phyloP scores from a whole-genome alignment of 352 stramenopile species.

The Pythium plurisporium region DNA sequence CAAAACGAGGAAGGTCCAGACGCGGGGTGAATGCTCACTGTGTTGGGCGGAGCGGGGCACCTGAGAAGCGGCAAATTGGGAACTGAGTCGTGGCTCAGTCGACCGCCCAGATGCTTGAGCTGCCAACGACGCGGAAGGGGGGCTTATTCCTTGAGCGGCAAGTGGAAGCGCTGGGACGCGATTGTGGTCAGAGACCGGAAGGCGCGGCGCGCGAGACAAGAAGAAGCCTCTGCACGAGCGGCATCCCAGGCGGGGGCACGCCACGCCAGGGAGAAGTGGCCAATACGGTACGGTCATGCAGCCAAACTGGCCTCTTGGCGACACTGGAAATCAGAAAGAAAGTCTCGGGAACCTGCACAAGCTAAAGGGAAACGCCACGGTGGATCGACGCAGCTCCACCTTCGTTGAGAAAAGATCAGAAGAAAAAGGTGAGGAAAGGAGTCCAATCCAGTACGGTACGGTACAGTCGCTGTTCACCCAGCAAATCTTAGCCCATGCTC shows the following conservation, averaged over 20 bases:
- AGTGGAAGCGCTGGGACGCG: constrained; percentile 1
- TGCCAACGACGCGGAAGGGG: neutral
- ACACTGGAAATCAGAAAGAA: constrained; percentile 20
- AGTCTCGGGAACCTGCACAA: constrained; percentile 1
- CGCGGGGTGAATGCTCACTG: neutral
- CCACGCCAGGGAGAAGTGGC: constrained; percentile 5
- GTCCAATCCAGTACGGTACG: too few species aligned
- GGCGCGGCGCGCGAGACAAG: constrained; percentile 2
- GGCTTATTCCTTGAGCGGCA: constrained; percentile 12
- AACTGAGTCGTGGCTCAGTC: neutral
- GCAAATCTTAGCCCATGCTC: too few species aligned
- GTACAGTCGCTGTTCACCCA: too few species aligned
- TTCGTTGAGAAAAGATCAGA: too few species aligned
- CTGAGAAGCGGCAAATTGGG: constrained; percentile 3
- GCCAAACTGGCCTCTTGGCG: constrained; percentile 8
- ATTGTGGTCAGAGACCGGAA: constrained; percentile 9
- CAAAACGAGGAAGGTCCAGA: neutral
- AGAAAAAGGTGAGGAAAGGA: neutral
- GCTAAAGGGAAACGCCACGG: constrained; percentile 4
- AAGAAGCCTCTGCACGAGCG: neutral
- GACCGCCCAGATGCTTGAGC: neutral
- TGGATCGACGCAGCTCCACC: neutral
- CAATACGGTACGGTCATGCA: constrained; percentile 3
- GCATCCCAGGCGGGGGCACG: constrained; percentile 12
- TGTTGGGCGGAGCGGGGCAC: too few species aligned